Base-by-base conservation (phyloP, 2,329 filamentous ascomycete species). In the Fusarium pilosicola region DNA sequence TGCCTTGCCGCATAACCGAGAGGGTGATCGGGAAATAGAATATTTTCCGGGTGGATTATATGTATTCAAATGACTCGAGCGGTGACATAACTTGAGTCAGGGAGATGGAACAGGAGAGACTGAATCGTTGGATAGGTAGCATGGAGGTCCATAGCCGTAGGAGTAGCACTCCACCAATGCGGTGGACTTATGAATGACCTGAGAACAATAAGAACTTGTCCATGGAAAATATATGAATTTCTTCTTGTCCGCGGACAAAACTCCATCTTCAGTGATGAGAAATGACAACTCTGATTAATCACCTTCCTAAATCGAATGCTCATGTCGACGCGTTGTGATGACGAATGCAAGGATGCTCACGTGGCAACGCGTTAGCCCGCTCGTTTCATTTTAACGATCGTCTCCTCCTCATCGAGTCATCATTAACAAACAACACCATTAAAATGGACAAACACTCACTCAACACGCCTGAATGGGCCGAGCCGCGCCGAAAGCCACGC, bases 391-490 rank as follows among this genome's bases (percentile, higher is more conserved):
- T 52, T 22, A 14, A 22, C 11, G 6, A 14, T 24, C 11, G 9
- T 24, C 34, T 39, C 32, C 48, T 24, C 45, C 22, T 34, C 28
- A 65, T 32, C 39, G 13, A 39, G 24, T 36, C 39, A 70, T 45
- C 32, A 62, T 48, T 45, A 62, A 24, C 36, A 45, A 56, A 52
- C 26, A 15, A 36, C 38, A 24, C 20, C 12, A 44, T n/a, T n/a
- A 54, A 32, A 13, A 74, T 74, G 72, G 65, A 73, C 10, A 74
- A 74, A 12, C 34, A 28, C n/a, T n/a, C 41, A 1, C 57, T 56
- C 10, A n/a, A 41, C 24, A 26, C n/a, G n/a, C 22, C 30, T 10
- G 9, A 44, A 6, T 57, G 57, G 39, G 26, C 49, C 7, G 49
- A 55, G 28, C 28, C 64, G 4, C 51, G 46, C 20, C 49, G 36